These are phyloP conservation scores for Penicillium samsonianum DNA, from an alignment of 495 filamentous ascomycete genomes.

Conservation along the genomic window DNA sequence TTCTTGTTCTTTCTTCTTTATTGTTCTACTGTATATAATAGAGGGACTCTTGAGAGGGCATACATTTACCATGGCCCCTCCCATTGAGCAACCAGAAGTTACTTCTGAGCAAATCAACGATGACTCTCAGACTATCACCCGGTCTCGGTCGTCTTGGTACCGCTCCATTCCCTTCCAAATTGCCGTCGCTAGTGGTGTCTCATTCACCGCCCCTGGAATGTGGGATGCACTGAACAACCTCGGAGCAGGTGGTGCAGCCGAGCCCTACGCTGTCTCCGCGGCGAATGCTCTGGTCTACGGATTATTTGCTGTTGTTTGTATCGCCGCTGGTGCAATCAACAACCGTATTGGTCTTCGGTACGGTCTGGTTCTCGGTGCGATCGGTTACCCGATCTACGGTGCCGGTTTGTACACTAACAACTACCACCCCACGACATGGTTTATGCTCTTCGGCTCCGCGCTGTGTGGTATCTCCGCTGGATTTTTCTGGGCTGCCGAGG, in stretches of 20 bases:
- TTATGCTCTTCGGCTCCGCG: slow-evolving; percentile 62
- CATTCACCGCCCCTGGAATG: slow-evolving; percentile 39
- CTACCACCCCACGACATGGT: slow-evolving; percentile 61
- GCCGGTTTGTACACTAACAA: slow-evolving; percentile 68
- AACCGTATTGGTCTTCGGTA: slow-evolving; percentile 61
- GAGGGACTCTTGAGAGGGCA: background rate
- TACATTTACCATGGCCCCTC: slow-evolving; percentile 1
- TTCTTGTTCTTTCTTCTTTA: background rate
- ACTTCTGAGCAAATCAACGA: background rate
- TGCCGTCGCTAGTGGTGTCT: slow-evolving; percentile 35
- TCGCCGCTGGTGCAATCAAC: slow-evolving; percentile 37
- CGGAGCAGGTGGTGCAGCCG: slow-evolving; percentile 36
- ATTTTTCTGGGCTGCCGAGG: slow-evolving; percentile 67
- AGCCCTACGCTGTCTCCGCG: slow-evolving; percentile 37
- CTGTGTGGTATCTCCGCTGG: slow-evolving; percentile 64
- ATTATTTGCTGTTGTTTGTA: slow-evolving; percentile 35
- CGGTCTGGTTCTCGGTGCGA: slow-evolving; percentile 58
- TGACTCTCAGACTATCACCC: background rate
- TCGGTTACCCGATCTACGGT: slow-evolving; percentile 41
- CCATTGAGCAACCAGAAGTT: slow-evolving; percentile 1
- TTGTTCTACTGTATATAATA: background rate
- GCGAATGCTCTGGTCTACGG: slow-evolving; percentile 38
- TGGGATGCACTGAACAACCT: slow-evolving; percentile 41
- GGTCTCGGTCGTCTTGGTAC: slow-evolving; percentile 17
- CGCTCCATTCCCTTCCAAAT: slow-evolving; percentile 36